phyloP scores from a whole-genome alignment of 1,139 yeast species.

The Hyphopichia burtonii region DNA sequence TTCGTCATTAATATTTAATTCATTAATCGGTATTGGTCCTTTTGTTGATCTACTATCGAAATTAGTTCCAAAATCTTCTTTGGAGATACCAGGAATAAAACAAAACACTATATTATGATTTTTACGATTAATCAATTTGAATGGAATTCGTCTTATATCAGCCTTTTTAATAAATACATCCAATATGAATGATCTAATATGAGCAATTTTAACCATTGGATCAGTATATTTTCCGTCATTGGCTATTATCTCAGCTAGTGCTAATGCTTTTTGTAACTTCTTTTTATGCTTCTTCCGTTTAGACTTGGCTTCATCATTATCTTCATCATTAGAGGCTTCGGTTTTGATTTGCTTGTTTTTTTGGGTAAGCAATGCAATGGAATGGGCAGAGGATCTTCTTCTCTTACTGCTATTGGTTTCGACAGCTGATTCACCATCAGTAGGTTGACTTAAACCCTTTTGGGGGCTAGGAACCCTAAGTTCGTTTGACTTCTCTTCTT shows the following conservation, averaged over 20 bases:
- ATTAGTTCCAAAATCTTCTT: slow-evolving; percentile 36
- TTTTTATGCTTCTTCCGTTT: slow-evolving; percentile 30
- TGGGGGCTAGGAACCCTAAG: neutral
- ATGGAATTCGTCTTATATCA: slow-evolving; percentile 31
- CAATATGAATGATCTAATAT: slow-evolving; percentile 1
- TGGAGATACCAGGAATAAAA: slow-evolving; percentile 65
- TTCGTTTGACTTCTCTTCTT: slow-evolving; percentile 5
- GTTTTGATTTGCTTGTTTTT: slow-evolving; percentile 5
- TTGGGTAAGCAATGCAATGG: slow-evolving; percentile 13
- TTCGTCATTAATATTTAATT: slow-evolving; percentile 10
- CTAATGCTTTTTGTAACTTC: slow-evolving; percentile 32
- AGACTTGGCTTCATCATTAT: slow-evolving; percentile 2
- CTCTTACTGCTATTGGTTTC: slow-evolving; percentile 19
- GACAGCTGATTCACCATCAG: neutral
- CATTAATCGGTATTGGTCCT: neutral
- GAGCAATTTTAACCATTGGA: neutral
- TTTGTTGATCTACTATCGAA: neutral
- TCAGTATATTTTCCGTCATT: slow-evolving; percentile 9
- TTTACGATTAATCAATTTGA: slow-evolving; percentile 12
- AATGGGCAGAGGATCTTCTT: slow-evolving; percentile 44
- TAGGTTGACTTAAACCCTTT: neutral
- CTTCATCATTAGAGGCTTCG: neutral
- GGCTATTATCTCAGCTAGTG: slow-evolving; percentile 25
- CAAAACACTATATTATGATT: slow-evolving; percentile 55
- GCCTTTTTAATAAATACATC: neutral